Base-by-base conservation (phyloP, 352 stramenopile genomes). In the Phytophthora tubulina region DNA sequence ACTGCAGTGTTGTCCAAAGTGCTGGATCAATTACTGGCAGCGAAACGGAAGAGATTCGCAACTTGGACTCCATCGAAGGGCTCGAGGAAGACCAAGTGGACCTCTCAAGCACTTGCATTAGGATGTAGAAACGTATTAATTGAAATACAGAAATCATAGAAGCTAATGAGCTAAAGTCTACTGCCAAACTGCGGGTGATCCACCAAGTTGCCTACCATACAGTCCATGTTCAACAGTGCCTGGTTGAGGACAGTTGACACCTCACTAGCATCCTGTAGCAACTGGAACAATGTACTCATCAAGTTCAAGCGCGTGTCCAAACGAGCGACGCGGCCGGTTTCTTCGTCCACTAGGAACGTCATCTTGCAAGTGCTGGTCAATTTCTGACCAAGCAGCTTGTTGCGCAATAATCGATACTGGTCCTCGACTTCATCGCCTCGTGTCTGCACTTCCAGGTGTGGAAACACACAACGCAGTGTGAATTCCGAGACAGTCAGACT, bases 31-130 rank as follows among this genome's bases (percentile, higher is more conserved):
- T 14, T 8, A 17, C 67, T 45, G 60, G 35, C 21, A 70, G 61
- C 30, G 53, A 70, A 27, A 11, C 53, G 3, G 58, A 56, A 21
- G 21, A 65, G 15, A 60, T 27, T 10, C 67, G 51, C 60, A 70
- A 65, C 41, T 64, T 74, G 21, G 56, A 44, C 27, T 70, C 53
- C 21, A 62, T 75, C 32, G 67, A 70, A 56, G 66, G 59, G 4
- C 17, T 73, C 9, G 66, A 73, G 41, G 35, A 62, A 14, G 33
- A 33, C 42, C 66, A 10, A 21, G 45, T 33, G 63, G 44, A 53
- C 45, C 33, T 48, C 9, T 59, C 57, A 9, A 68, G 35, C 33
- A 73, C 65, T 17, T 39, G 56, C 4, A 73, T 73, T 41, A 49
- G 65, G 36, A 73, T 73, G 65, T 73, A 73, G 63, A 38, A 30